Conservation (phyloP, 768 basidiomycete genomes). For the Leccinum imitatum region DNA sequence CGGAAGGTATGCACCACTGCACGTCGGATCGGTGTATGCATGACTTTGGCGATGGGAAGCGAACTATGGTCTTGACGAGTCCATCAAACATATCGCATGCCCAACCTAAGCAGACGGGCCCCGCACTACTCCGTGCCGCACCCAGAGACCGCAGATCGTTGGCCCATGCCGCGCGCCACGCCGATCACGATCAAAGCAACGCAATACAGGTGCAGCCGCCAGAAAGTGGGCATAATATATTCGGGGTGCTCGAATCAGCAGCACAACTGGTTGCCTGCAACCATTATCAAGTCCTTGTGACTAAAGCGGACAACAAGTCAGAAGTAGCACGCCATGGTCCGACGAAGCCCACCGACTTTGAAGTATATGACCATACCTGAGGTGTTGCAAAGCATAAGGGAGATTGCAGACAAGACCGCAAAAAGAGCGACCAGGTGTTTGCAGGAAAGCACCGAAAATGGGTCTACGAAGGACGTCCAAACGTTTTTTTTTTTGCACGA, state of each 20-base stretch:
- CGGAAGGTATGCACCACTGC: too few species aligned
- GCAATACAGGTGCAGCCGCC: neutral
- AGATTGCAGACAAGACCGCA: neutral
- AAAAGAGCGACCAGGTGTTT: neutral
- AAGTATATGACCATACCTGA: neutral
- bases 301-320: neutral
- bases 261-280: neutral
- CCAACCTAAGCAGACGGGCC: too few species aligned
- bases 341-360: neutral
- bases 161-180: too few species aligned
- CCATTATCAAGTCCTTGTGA: neutral
- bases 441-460: neutral
- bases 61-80: too few species aligned
- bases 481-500: neutral
- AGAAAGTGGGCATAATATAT: neutral
- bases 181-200: too few species aligned
- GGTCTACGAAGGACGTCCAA: neutral
- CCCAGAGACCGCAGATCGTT: too few species aligned
- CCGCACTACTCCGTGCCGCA: too few species aligned
- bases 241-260: neutral
- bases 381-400: neutral
- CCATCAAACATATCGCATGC: too few species aligned
- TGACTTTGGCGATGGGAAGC: too few species aligned
- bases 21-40: too few species aligned
- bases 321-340: neutral